Evolutionary conservation across 73 alveolate genomes (phyloP).

Genomic region (Diophrys appendiculata): DNA sequence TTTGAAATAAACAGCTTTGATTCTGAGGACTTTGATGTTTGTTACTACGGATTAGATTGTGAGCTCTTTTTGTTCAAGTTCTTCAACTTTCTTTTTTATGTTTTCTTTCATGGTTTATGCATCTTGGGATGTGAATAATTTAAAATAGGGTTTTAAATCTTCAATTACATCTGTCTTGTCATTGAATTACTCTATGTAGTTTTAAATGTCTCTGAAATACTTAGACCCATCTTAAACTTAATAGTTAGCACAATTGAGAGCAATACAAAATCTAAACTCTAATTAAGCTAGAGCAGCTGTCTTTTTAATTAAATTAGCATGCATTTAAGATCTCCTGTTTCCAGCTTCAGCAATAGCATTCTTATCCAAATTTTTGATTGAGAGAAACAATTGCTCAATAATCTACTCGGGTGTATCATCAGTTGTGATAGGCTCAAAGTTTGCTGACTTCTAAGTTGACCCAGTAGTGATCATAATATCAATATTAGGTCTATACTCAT

Average conservation of each 20-base stretch:
- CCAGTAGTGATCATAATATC: conserved; percentile 30
- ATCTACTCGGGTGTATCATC: conserved; percentile 43
- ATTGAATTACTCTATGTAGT: conserved; percentile 48
- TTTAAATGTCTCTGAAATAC: conserved; percentile 32
- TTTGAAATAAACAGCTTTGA: conserved; percentile 36
- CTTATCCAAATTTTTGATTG: conserved; percentile 36
- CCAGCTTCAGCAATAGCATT: conserved; percentile 37
- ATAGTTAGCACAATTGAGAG: conserved; percentile 42
- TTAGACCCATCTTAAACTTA: conserved; percentile 48
- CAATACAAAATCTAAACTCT: conserved; percentile 47
- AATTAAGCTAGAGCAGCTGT: conserved; percentile 40
- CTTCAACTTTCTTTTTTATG: conserved; percentile 25
- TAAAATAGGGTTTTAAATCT: conserved; percentile 33
- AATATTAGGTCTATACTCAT: conserved; percentile 46
- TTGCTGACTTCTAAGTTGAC: conserved; percentile 26
- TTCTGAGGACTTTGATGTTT: conserved; percentile 40
- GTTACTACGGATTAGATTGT: conserved; percentile 4
- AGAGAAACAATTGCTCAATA: conserved; percentile 16
- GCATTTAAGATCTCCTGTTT: conserved; percentile 6
- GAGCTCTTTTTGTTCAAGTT: conserved; percentile 17
- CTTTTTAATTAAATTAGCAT: conserved; percentile 31
- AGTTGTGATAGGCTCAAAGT: conserved; percentile 41
- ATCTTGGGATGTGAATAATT: conserved; percentile 35
- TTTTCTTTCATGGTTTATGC: conserved; percentile 40
- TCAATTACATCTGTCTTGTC: conserved; percentile 49